Conservation (phyloP, 78 protist species). For the Blattamonas nauphoetae region DNA sequence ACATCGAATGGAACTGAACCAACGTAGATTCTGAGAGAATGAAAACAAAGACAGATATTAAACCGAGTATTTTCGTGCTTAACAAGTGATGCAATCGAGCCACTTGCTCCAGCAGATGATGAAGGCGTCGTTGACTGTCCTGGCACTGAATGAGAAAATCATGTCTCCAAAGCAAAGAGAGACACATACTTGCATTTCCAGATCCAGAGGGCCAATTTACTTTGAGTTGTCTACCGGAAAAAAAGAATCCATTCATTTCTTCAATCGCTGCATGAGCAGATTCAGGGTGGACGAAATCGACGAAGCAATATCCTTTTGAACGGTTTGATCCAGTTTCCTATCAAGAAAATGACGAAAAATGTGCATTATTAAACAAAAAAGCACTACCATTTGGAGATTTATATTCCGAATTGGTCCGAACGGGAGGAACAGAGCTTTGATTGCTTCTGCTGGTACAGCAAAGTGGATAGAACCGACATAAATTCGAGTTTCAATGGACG, state of each 20-base stretch:
- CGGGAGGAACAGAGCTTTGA: background rate
- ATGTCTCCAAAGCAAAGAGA: background rate
- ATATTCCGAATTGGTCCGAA: background rate
- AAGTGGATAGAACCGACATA: constrained; percentile 6
- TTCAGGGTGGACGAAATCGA: background rate
- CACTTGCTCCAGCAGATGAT: background rate
- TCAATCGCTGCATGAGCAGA: background rate
- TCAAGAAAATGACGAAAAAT: background rate
- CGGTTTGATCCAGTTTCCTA: background rate
- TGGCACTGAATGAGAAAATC: background rate
- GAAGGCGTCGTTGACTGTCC: background rate
- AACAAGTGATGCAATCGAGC: background rate
- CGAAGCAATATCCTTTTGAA: background rate
- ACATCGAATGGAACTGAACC: background rate
- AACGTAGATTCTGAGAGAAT: background rate
- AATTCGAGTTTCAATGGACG: background rate
- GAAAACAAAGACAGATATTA: too few relatives aligned
- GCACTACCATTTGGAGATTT: background rate
- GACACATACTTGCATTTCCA: background rate
- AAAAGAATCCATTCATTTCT: background rate
- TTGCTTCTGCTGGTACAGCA: background rate
- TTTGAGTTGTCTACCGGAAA: background rate
- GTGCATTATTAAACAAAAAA: background rate
- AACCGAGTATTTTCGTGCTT: too few relatives aligned
- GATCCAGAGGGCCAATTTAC: background rate